A percentile compares a stretch with the other conserved stretches of the same genome.
Conservation (phyloP, 345 rosid genomes). For the Psidium friedrichsthalianum region DNA sequence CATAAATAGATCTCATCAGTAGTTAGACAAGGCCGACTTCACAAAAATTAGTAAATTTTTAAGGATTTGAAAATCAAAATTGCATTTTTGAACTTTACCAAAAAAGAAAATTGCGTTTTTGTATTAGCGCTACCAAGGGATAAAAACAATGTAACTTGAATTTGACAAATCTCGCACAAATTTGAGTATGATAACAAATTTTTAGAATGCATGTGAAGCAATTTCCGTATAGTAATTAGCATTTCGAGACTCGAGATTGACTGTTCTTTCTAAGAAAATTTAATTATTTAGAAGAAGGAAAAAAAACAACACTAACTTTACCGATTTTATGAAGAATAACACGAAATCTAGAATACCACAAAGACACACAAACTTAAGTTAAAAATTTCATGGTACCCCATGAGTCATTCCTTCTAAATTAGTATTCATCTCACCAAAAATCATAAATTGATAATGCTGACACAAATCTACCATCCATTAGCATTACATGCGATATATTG, state of each 20-base stretch:
- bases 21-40: background rate
- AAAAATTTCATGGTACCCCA: background rate
- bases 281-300: too few species aligned
- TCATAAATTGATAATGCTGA: rapidly evolving
- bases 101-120: background rate
- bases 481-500: background rate
- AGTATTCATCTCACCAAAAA: background rate
- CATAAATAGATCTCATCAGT: background rate
- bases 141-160: background rate
- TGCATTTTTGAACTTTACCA: too few species aligned
- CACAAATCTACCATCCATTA: background rate
- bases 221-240: background rate
- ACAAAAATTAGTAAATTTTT: background rate
- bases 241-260: too few species aligned
- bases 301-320: too few species aligned
- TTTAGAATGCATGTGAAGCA: background rate
- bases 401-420: background rate
- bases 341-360: too few species aligned
- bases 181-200: background rate
- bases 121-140: background rate
- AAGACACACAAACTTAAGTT: too few species aligned
- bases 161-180: background rate
- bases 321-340: too few species aligned
- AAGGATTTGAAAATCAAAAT: rapidly evolving
- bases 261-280: too few species aligned